phyloP scores from a whole-genome alignment of 139 green algal species.

The Ettlia oleoabundans region DNA sequence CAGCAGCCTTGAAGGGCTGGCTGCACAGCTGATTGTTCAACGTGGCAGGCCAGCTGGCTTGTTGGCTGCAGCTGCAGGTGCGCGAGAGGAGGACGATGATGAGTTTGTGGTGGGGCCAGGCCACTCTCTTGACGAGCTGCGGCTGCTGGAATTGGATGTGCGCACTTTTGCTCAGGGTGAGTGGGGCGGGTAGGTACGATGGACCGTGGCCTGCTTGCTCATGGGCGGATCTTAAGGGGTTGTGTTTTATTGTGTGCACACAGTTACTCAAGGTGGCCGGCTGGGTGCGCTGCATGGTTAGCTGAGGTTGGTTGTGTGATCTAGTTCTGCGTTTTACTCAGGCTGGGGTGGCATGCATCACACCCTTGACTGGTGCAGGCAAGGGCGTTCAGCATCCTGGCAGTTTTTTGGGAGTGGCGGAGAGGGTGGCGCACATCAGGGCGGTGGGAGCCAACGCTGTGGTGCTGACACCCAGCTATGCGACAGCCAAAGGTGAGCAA shows the following conservation, averaged over 20 bases:
- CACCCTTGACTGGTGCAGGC: not conserved
- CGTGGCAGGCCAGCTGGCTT: not conserved
- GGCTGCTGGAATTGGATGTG: slow-evolving; percentile 75
- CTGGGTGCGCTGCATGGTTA: too few relatives aligned
- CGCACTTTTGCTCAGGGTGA: slow-evolving; percentile 47
- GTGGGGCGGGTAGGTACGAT: too few relatives aligned
- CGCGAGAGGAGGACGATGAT: not conserved
- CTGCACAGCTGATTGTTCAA: slow-evolving; percentile 29
- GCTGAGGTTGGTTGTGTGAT: too few relatives aligned
- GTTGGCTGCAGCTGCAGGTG: not conserved
- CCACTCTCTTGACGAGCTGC: slow-evolving; percentile 48
- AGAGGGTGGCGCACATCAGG: slow-evolving; percentile 49
- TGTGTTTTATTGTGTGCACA: too few relatives aligned
- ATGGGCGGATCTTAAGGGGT: too few relatives aligned
- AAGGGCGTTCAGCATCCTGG: slow-evolving; percentile 50
- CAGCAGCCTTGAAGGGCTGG: slow-evolving; percentile 60
- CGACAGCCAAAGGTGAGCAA: slow-evolving; percentile 28
- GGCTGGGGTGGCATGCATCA: not conserved
- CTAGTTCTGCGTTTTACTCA: too few relatives aligned
- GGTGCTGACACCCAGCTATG: slow-evolving; percentile 57
- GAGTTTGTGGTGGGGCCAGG: not conserved
- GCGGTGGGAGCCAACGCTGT: slow-evolving; percentile 57
- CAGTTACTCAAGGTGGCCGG: too few relatives aligned
- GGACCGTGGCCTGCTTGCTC: too few relatives aligned
- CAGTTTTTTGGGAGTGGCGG: slow-evolving; percentile 73